phyloP scores from a whole-genome alignment of 2,329 filamentous ascomycete species.

The Trichophyton schoenleinii region DNA sequence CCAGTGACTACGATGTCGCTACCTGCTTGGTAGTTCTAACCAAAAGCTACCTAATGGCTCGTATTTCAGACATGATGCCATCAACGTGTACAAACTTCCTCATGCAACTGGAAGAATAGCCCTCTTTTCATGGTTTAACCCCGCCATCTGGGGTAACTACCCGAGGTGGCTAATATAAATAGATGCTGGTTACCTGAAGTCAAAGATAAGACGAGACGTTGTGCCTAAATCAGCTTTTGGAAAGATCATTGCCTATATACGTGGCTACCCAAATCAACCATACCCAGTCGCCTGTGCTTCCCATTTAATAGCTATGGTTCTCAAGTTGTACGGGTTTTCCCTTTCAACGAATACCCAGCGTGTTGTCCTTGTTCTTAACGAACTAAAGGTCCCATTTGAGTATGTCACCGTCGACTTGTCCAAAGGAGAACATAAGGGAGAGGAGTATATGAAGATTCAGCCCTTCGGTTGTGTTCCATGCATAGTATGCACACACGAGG shows the following conservation, averaged over 20 bases:
- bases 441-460: constrained; percentile 7
- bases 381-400: constrained; percentile 10
- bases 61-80: background rate
- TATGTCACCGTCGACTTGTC: constrained; percentile 6
- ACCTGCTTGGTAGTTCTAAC: background rate
- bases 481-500: constrained; percentile 2
- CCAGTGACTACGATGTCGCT: background rate
- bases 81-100: background rate
- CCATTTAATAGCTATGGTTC: constrained; percentile 5
- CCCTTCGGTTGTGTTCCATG: constrained; percentile 11
- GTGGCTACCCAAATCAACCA: background rate
- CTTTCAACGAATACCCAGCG: constrained; percentile 9
- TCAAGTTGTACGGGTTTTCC: constrained; percentile 9
- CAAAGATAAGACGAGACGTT: background rate
- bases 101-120: background rate
- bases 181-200: background rate
- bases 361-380: constrained; percentile 11
- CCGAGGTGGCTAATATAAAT: background rate
- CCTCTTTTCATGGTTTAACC: background rate
- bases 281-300: background rate
- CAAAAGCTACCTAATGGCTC: background rate
- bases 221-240: background rate
- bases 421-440: constrained; percentile 8
- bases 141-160: background rate
- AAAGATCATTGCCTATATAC: background rate